Conservation (phyloP, 805 yeast species). For the Yarrowia osloensis region DNA sequence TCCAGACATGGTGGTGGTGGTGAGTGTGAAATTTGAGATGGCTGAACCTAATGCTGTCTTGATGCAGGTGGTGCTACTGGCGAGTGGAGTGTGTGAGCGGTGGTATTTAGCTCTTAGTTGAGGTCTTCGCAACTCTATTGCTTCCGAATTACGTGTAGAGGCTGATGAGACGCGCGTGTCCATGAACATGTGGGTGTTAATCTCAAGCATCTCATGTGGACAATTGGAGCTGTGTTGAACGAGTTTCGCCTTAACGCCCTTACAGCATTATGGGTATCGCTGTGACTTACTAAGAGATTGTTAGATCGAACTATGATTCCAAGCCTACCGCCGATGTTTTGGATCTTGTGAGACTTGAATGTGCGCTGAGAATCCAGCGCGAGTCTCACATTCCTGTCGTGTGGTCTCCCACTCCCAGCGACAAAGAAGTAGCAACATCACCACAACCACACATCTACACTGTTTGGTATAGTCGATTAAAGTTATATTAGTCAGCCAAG, state of each 20-base stretch:
- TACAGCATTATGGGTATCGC: too few species aligned
- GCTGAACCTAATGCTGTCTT: constrained; percentile 10
- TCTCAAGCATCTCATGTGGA: too few species aligned
- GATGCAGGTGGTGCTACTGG: background rate
- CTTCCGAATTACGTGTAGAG: background rate
- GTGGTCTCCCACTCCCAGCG: background rate
- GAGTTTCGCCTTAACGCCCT: too few species aligned
- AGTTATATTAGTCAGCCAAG: background rate
- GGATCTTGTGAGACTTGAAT: too few species aligned
- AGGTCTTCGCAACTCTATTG: background rate
- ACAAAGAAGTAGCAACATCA: background rate
- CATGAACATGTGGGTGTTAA: too few species aligned
- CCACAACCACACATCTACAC: background rate
- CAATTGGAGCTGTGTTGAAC: too few species aligned
- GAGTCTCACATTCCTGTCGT: too few species aligned
- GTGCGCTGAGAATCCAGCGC: too few species aligned
- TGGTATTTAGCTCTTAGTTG: background rate
- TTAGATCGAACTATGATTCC: too few species aligned
- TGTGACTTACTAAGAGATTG: too few species aligned
- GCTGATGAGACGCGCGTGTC: too few species aligned
- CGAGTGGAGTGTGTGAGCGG: background rate
- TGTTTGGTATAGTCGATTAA: background rate
- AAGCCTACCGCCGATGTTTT: too few species aligned
- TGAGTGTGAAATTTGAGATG: constrained; percentile 8
- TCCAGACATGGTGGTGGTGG: constrained; percentile 18